Evolutionary conservation across 306 rosid genomes (phyloP).

Genomic region (Citrullus amarus): DNA sequence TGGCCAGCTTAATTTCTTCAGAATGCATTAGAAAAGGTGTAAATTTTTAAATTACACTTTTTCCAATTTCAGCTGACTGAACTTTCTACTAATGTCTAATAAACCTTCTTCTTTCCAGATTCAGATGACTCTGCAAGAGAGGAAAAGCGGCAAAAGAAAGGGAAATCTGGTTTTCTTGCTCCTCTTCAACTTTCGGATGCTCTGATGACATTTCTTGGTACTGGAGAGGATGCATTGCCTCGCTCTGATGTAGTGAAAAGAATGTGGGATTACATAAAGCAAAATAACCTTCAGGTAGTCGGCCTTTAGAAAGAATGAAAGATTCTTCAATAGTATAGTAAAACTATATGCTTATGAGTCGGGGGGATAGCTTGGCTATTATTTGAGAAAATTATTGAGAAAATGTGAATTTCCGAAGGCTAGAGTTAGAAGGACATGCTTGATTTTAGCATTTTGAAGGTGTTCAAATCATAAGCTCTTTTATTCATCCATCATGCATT

Average conservation of each 20-base stretch:
- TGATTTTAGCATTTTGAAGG: background rate
- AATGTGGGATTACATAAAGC: slow-evolving; percentile 74
- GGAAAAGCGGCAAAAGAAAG: slow-evolving; percentile 59
- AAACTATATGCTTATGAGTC: background rate
- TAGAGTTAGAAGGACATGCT: background rate
- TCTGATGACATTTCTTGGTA: slow-evolving; percentile 54
- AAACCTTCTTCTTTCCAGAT: slow-evolving; percentile 3
- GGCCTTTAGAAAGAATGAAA: background rate
- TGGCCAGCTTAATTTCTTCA: background rate
- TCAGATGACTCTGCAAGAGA: slow-evolving; percentile 35
- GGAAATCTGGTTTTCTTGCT: slow-evolving; percentile 60
- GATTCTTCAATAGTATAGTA: slow-evolving; percentile 8
- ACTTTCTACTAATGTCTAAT: background rate
- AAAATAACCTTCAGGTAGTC: slow-evolving; percentile 64
- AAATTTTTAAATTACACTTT: background rate
- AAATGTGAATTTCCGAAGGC: background rate
- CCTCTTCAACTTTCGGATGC: slow-evolving; percentile 70
- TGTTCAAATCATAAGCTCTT: background rate
- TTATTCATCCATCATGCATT: background rate
- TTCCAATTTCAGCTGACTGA: background rate
- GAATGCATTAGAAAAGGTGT: background rate
- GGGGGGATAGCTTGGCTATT: background rate
- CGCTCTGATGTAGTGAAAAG: slow-evolving; percentile 49
- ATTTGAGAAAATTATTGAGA: background rate
- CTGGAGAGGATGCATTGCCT: slow-evolving; percentile 55